Conservation (phyloP, 768 basidiomycete species). For the Cyclocybe cylindracea region DNA sequence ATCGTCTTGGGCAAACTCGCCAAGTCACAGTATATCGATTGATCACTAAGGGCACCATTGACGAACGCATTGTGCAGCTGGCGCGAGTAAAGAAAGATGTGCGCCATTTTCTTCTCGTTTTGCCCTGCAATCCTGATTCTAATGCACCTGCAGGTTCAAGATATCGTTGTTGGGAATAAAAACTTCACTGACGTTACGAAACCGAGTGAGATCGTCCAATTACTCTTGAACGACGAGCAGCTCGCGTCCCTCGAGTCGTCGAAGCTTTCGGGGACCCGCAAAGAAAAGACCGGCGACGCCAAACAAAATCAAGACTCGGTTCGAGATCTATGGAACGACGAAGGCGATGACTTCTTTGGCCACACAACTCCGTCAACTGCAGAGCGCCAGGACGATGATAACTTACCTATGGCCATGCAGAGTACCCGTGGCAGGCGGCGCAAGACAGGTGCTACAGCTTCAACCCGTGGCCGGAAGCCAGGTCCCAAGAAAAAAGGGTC, state of each 20-base stretch:
- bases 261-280: conserved; percentile 32
- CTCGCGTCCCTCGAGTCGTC: conserved; percentile 68
- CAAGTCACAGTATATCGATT: conserved; percentile 97
- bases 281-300: conserved; percentile 26
- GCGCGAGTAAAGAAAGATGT: conserved; percentile 98
- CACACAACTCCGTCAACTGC: conserved; percentile 40
- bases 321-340: conserved; percentile 82
- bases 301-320: conserved; percentile 35
- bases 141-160: conserved; percentile 74
- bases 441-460: conserved; percentile 34
- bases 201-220: conserved; percentile 94
- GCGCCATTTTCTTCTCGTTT: conserved; percentile 21
- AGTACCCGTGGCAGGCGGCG: conserved; percentile 44
- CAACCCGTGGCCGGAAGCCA: conserved; percentile 40
- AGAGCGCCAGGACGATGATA: conserved; percentile 41
- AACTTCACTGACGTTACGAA: conserved; percentile 91
- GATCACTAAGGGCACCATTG: conserved; percentile 91
- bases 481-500: conserved; percentile 37
- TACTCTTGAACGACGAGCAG: conserved; percentile 94
- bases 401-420: conserved; percentile 27
- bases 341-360: conserved; percentile 86
- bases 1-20: conserved; percentile 93
- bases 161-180: conserved; percentile 98
- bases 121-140: conserved; percentile 1
- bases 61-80: conserved; percentile 95